phyloP scores from a whole-genome alignment of 345 rosid species.

The Melaleuca quinquenervia region DNA sequence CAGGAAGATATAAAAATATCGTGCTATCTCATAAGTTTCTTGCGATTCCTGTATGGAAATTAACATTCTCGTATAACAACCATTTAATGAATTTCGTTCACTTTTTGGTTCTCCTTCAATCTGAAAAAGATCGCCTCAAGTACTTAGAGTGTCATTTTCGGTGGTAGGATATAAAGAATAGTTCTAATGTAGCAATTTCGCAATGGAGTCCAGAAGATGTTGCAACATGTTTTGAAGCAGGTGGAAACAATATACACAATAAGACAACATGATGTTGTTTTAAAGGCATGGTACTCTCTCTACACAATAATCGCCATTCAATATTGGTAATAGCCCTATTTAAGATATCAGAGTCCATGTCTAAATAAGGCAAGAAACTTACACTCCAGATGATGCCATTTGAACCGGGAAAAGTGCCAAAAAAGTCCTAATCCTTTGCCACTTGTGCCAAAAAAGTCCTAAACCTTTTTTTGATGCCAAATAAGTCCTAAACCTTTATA shows the following conservation, averaged over 20 bases:
- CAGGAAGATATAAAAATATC: background rate
- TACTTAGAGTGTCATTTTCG: background rate
- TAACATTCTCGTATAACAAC: background rate
- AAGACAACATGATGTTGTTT: background rate
- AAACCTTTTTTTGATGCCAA: too few species aligned
- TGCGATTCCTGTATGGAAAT: background rate
- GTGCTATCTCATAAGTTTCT: background rate
- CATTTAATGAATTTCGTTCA: background rate
- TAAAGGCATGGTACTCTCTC: background rate
- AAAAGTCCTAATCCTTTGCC: too few species aligned
- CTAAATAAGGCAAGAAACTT: too few species aligned
- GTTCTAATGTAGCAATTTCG: background rate
- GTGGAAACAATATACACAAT: background rate
- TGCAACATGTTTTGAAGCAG: background rate
- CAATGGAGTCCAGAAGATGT: background rate
- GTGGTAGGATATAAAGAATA: background rate
- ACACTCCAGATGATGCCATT: too few species aligned
- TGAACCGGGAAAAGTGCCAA: too few species aligned
- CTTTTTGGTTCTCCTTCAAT: background rate
- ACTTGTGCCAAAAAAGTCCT: too few species aligned
- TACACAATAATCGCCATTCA: background rate
- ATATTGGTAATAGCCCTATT: too few species aligned
- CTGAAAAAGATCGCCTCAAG: background rate
- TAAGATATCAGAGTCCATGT: too few species aligned
- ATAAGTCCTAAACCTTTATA: too few species aligned